Evolutionary conservation across 768 basidiomycete genomes (phyloP), one percentile per base, ranked within the genome.

Genomic region (Termitomyces bulborhizus): DNA sequence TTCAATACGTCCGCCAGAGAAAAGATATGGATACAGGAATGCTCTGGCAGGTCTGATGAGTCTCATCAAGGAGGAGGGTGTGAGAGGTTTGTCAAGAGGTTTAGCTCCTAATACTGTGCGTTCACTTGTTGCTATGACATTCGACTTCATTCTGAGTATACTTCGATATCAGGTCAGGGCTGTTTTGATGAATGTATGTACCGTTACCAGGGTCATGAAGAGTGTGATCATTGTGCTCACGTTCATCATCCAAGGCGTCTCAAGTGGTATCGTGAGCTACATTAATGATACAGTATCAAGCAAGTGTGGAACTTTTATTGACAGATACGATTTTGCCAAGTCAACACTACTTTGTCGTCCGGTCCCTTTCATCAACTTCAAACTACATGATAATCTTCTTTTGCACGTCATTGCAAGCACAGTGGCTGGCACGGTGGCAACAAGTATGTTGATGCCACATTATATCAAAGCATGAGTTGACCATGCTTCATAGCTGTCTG

Each of bases 261-360:
- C 89, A 91, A 79, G 85, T 90, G 45, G 86, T 84, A 72, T 90
- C 89, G 89, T 90, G 68, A 74, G 89, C 78, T 36, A 51, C 54
- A 46, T 32, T 15, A 31, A 27, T 36, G 40, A 39, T 53, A n/a
- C 42, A 3, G 11, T 24, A 32, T 39, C 21, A 39, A 37, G 31
- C 31, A 39, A 46, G 54, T 26, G 32, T 46, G 39, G 26, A 49
- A 46, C 37, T 46, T 24, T 41, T 15, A 57, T 37, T 13, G 29
- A 36, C 59, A 91, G 89, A 43, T 91, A 91, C 64, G 89, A 91
- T 68, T 83, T 79, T 65, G 84, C 90, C 76, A 91, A 91, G 67
- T 63, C 76, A 15, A 73, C 70, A 9, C 66, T 90, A 24, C 71
- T 90, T 44, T 69, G 69, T 46, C 65, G 74, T 54, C 78, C 71